A percentile compares a stretch with the other conserved stretches of the same genome.
These are phyloP conservation scores for Mrakia blollopis DNA, from an alignment of 768 basidiomycete species.

Conservation along the genomic window DNA sequence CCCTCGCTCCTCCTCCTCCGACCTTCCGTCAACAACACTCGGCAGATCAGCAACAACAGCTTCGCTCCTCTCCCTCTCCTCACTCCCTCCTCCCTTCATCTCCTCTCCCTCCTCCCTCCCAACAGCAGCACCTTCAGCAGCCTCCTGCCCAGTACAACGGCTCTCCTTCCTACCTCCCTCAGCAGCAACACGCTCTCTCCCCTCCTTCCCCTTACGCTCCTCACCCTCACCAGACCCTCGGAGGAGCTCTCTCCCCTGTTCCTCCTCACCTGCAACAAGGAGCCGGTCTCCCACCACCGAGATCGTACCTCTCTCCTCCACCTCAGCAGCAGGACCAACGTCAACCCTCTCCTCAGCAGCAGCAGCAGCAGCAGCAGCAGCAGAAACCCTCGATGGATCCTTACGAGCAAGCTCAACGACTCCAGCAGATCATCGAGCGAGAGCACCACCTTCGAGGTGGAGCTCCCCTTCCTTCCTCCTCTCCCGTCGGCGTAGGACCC, in stretches of 20 bases:
- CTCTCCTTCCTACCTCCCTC: background rate
- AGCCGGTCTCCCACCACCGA: background rate
- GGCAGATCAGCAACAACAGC: background rate
- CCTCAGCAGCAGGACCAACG: slow-evolving; percentile 13
- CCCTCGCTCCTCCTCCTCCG: background rate
- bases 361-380: slow-evolving; percentile 9
- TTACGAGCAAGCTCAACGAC: background rate
- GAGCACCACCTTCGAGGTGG: slow-evolving; percentile 13
- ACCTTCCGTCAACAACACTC: background rate
- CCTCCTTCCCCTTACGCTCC: background rate
- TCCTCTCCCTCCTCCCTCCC: background rate
- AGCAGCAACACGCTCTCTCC: background rate
- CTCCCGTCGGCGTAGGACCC: background rate
- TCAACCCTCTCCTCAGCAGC: slow-evolving; percentile 1
- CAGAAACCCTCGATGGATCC: background rate
- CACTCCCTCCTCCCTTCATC: background rate
- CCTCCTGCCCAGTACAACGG: background rate
- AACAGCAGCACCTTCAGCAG: slow-evolving; percentile 9
- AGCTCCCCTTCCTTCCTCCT: background rate
- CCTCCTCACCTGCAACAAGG: background rate
- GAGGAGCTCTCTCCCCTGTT: background rate
- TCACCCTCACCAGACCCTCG: background rate
- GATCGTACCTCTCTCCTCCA: background rate
- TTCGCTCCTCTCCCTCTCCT: slow-evolving; percentile 1
- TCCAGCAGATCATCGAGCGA: slow-evolving; percentile 17